Evolutionary conservation across 352 stramenopile genomes (phyloP), one percentile per base, ranked within the genome.

Genomic region (Phytophthora sojae): DNA sequence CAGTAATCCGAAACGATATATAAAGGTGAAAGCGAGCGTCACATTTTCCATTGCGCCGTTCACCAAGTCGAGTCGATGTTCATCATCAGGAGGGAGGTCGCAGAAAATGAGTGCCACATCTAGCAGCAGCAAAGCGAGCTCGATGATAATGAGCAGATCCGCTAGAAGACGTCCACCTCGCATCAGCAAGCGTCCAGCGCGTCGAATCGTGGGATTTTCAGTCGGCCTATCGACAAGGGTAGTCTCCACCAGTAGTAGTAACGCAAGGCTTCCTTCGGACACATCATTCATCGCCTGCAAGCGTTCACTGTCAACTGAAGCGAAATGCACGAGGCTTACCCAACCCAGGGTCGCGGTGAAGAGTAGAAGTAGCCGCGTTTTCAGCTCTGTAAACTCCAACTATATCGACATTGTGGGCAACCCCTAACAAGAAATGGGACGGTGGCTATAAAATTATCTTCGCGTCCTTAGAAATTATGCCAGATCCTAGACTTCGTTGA

Each of bases 221-320:
- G n/a, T n/a, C 15, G 45, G 6, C 17, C 25, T 52, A 26, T 11
- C 44, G 52, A 19, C 19, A 14, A 52, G 44, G 3, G 64, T 45
- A 0, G 73, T 79, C 63, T 78, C 71, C 8, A 80, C 57, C 9
- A 82, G 68, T 29, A 82, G 44, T n/a, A 72, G 71, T 42, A 82
- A 30, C 8, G 70, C 75, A 4, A 75, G 45, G 25, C 68, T 80
- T 15, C 61, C 69, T 45, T 82, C 75, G 6, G 71, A 80, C 1
- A 80, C 64, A 29, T 80, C 72, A 50, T 82, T 80, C 32, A 82
- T 75, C 23, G 51, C 57, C 9, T 7, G 56, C 11, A 73, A 26
- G 2, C 25, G 53, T 19, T 53, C 53, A 1, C 47, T 52, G 15
- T 26, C 49, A 14, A 47, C 39, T n/a, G 39, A 47, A 6, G 75